Conservation (phyloP, 2,329 filamentous ascomycete species). For the Dactylellina leptospora region DNA sequence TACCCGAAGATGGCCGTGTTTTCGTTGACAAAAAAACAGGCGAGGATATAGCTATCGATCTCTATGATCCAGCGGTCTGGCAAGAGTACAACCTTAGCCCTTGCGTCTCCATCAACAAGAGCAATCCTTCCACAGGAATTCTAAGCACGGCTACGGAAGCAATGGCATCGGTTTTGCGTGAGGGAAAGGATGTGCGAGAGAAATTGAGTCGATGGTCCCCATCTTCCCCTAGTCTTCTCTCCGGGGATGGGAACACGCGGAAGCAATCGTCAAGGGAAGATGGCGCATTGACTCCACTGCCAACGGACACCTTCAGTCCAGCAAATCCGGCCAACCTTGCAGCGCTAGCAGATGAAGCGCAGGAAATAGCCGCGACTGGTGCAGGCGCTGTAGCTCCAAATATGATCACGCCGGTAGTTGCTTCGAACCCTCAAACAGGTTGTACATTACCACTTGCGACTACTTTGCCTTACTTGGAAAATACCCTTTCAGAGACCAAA, state of each 20-base stretch:
- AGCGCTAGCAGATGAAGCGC: conserved; percentile 57
- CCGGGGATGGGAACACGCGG: conserved; percentile 49
- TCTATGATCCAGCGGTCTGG: conserved; percentile 83
- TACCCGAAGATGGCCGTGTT: conserved; percentile 86
- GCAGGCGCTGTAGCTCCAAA: conserved; percentile 48
- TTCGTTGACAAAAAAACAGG: conserved; percentile 85
- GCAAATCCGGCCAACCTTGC: conserved; percentile 56
- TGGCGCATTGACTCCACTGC: conserved; percentile 57
- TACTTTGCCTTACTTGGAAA: conserved; percentile 74
- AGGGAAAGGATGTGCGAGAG: conserved; percentile 36
- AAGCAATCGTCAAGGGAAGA: conserved; percentile 52
- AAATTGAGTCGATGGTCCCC: conserved; percentile 45
- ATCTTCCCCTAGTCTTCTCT: conserved; percentile 20
- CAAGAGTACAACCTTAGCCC: conserved; percentile 79
- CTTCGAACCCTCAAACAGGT: conserved; percentile 17
- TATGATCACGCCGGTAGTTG: conserved; percentile 22
- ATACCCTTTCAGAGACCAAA: conserved; percentile 75
- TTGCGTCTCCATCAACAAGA: conserved; percentile 68
- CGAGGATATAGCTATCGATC: conserved; percentile 82
- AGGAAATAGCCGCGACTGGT: conserved; percentile 47
- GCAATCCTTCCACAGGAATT: conserved; percentile 48
- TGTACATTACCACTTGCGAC: conserved; percentile 67
- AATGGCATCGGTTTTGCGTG: conserved; percentile 31
- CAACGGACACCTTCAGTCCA: conserved; percentile 57
- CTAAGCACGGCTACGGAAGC: conserved; percentile 42